A percentile compares a stretch with the other conserved stretches of the same genome.
Conservation (phyloP, 2,329 filamentous ascomycete genomes). For the Cryoendolithus antarcticus region DNA sequence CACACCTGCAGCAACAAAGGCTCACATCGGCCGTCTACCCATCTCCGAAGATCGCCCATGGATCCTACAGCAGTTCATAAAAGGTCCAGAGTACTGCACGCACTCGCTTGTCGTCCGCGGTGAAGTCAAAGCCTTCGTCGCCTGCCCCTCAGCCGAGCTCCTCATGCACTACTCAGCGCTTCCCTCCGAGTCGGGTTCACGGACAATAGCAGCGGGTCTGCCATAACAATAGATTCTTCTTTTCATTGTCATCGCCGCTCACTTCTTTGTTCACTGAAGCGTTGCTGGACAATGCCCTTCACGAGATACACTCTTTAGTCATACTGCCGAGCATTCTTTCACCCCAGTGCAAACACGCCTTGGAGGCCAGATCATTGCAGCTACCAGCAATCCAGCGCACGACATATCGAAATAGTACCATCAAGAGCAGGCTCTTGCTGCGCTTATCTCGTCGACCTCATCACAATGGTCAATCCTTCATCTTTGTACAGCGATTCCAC, state of each 20-base stretch:
- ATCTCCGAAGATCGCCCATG: constrained; percentile 47
- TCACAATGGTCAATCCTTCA: constrained; percentile 1
- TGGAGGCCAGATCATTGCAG: background rate
- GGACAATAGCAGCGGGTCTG: background rate
- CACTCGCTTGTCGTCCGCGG: constrained; percentile 57
- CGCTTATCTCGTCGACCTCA: background rate
- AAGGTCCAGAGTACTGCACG: constrained; percentile 56
- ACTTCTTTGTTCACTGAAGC: constrained; percentile 5
- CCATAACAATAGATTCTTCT: constrained; percentile 1
- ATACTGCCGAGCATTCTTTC: background rate
- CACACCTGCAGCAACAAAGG: constrained; percentile 40
- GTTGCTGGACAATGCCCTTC: constrained; percentile 7
- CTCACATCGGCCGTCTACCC: constrained; percentile 41
- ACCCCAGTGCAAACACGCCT: background rate
- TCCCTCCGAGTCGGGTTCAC: constrained; percentile 31
- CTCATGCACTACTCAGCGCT: constrained; percentile 56
- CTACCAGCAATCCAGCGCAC: background rate
- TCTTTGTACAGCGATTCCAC: background rate
- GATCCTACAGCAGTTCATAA: constrained; percentile 58
- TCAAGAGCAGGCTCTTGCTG: constrained; percentile 2
- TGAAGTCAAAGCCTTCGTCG: constrained; percentile 51
- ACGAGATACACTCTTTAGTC: constrained; percentile 3
- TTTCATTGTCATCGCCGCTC: constrained; percentile 5
- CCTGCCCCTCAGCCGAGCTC: constrained; percentile 50
- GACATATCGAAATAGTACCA: background rate